A percentile compares a stretch with the other conserved stretches of the same genome.
Evolutionary conservation across 352 stramenopile species (phyloP).

Genomic region (Globisporangium radiosum): DNA sequence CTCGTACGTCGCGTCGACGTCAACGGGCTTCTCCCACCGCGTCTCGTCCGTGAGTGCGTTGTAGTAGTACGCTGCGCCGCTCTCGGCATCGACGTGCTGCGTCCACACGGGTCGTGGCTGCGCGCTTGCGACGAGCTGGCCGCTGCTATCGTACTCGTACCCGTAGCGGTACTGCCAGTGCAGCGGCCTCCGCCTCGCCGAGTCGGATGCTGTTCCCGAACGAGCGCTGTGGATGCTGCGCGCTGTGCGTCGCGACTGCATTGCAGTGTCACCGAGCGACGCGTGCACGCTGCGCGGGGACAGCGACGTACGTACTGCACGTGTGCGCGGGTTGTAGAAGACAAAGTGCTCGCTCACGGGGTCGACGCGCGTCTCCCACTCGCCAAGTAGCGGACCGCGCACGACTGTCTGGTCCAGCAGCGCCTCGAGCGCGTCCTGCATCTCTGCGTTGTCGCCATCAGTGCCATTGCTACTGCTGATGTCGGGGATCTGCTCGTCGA

Average conservation of each 20-base stretch:
- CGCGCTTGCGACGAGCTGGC: conserved; percentile 24
- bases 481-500: conserved; percentile 25
- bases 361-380: conserved; percentile 68
- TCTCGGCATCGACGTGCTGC: conserved; percentile 43
- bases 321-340: conserved; percentile 52
- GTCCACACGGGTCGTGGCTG: conserved; percentile 53
- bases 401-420: conserved; percentile 28
- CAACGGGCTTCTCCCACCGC: conserved; percentile 63
- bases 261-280: conserved; percentile 17
- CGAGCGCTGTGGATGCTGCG: conserved; percentile 13
- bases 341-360: conserved; percentile 54
- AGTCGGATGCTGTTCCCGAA: too few relatives aligned
- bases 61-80: conserved; percentile 51
- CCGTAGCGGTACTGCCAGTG: conserved; percentile 77
- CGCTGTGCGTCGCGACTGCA: conserved; percentile 17
- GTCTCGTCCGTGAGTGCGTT: conserved; percentile 73
- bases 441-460: conserved; percentile 8
- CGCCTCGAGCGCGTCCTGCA: conserved; percentile 18
- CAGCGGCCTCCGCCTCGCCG: conserved; percentile 21
- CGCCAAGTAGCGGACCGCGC: conserved; percentile 23
- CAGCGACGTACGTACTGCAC: conserved; percentile 42
- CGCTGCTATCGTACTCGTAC: conserved; percentile 45
- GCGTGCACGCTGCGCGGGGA: conserved; percentile 49
- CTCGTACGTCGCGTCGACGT: conserved; percentile 57
- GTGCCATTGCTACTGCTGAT: not conserved